These are phyloP conservation scores for Ilyonectria sp. DNA, from an alignment of 2,329 filamentous ascomycete species.

Conservation along the genomic window DNA sequence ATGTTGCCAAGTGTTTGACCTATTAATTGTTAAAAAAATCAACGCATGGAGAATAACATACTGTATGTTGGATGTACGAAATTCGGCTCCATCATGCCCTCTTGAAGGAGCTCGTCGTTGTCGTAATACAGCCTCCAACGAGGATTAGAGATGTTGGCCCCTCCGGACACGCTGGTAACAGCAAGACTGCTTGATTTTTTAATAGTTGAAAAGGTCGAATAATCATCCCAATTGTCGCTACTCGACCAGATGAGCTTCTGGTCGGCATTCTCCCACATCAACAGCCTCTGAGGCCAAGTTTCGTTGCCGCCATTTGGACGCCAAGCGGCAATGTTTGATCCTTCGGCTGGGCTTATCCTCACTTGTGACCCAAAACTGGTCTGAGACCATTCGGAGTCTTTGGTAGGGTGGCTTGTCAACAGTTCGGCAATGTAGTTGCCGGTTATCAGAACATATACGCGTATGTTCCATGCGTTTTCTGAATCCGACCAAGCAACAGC, in stretches of 20 bases:
- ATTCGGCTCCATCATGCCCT: too few species aligned
- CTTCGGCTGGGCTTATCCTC: background rate
- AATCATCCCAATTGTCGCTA: background rate
- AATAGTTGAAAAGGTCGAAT: background rate
- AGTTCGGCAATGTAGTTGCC: background rate
- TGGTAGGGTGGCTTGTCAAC: background rate
- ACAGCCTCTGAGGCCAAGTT: background rate
- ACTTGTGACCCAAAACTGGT: background rate
- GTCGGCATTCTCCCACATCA: background rate
- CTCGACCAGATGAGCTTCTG: background rate
- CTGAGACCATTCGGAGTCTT: background rate
- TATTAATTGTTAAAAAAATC: too few species aligned
- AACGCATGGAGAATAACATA: too few species aligned
- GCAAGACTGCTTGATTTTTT: too few species aligned
- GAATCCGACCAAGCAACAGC: background rate
- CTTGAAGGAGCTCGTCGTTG: too few species aligned
- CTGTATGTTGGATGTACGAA: too few species aligned
- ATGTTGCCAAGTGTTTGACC: background rate
- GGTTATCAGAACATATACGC: background rate
- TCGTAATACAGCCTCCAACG: too few species aligned
- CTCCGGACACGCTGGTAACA: too few species aligned
- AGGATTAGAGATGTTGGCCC: too few species aligned
- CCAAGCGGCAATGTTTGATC: constrained; percentile 3
- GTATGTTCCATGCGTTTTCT: background rate
- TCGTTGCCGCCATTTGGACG: background rate